Evolutionary conservation across 371 early-diverging fungal genomes (phyloP), one percentile per base, ranked within the genome.

Genomic region (Funneliformis caledonium): DNA sequence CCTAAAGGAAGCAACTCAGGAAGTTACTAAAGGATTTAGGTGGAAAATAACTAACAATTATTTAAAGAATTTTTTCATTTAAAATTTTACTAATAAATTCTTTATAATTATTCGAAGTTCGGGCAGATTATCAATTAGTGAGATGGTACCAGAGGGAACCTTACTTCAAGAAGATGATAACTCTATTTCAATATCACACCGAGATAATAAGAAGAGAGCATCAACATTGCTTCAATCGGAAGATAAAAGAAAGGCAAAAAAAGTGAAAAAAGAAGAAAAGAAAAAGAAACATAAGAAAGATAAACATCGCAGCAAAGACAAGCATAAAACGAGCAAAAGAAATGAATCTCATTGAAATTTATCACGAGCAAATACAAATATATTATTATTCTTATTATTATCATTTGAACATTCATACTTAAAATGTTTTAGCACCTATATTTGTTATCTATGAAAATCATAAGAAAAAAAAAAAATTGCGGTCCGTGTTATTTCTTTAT

Each of bases 1-100:
- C 9, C 11, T 62, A 4, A 64, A 60, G 11, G 61, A 76, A 64
- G 61, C 42, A 12, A 75, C 12, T 60, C 22, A 60, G 42, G 76
- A 75, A 37, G 76, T 42, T 10, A 31, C 60, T 37, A 75, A 64
- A 64, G 76, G 76, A 47, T 64, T 76, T 22, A 64, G 65, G n/a
- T 61, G 37, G 43, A 33, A 64, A 76, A 64, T 37, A 37, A 37
- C 37, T 37, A 37, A 37, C 37, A 37, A 64, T 76, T 42, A 64
- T n/a, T 22, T 22, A 2, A 64, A n/a, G 19, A 19, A n/a, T 43
- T 43, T 68, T 42, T 12, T 19, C 1, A 33, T 33, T 14, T 11
- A 33, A 37, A 37, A 37, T 45, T 68, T 68, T 4, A 42, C 4
- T 16, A 19, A 45, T 33, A 43, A 33, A 68, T 33, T 2, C 19